Evolutionary conservation across 208 protist species (phyloP), one percentile per base, ranked within the genome.

Genomic region (Novymonas esmeraldas): DNA sequence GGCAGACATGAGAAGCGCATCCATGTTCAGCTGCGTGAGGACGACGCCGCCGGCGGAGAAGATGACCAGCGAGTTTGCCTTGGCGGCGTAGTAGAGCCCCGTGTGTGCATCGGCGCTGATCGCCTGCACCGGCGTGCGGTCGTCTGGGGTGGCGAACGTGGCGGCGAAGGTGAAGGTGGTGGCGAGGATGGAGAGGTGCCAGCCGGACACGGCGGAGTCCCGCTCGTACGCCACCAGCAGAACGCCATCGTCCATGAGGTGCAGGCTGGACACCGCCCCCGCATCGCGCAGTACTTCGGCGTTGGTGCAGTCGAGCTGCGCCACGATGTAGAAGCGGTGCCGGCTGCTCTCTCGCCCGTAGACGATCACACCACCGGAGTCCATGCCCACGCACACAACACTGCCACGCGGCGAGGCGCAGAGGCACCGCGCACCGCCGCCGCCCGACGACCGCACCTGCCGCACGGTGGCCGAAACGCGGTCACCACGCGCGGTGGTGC

Each of bases 301-400:
- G n/a, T 64, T 18, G 10, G 67, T 34, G 2, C 60, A 33, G 68
- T 87, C 67, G 18, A 93, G 64, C 29, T 90, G 67, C 1, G 70
- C 46, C 3, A 56, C 38, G 20, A 89, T 49, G 28, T 45, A 63
- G 68, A 86, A 89, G 13, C 57, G 64, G n/a, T 66, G 57, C 2
- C 48, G 42, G 3, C 44, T 20, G 16, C 52, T 54, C 18, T 66
- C 58, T 11, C 87, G 81, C 11, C 57, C 50, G 71, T 84, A 85
- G 3, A 89, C 76, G 20, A 93, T 54, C 33, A 93, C 75, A 34
- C 51, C 68, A 14, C 87, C 87, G 3, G 33, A 58, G 14, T 64
- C 61, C 6, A 84, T 90, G 31, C 82, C 87, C 7, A 81, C 59
- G 54, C 73, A 85, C 2, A 93, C 48, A 16, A 93, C 59, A 48